Evolutionary conservation across 73 alveolate species (phyloP), one percentile per base, ranked within the genome.

Genomic region (Paraurostyla sp.): DNA sequence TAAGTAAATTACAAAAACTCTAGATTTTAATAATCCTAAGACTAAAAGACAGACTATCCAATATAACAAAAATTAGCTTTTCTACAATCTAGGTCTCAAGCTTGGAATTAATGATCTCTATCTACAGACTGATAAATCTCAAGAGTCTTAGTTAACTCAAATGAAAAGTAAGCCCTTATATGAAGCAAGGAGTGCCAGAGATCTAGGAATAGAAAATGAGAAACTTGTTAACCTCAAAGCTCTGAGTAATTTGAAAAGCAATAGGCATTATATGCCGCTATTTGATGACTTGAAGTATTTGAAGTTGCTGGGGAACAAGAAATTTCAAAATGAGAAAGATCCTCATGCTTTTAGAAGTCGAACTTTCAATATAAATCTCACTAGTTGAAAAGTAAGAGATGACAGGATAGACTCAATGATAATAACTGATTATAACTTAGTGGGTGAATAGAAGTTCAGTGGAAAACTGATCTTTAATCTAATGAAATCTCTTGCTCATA

Each of bases 181-280:
- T 65, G 41, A 38, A 58, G 41, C 41, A 1, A 65, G 82, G 41
- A 65, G 82, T 65, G 82, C 82, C 3, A 65, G 82, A 65, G 82
- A 65, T 38, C 58, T 65, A 0, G 82, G 82, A 25, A 65, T 65
- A 6, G 36, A 65, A 30, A 65, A 65, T 38, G 7, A 65, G 25
- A 65, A 40, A 38, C 38, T 65, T 3, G 23, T 65, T 9, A 65
- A 65, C 58, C 41, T 65, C 16, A 65, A 65, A 38, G n/a, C 35
- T 18, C 29, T 65, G 36, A 65, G 82, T 22, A 65, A 65, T 38
- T 38, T 65, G 82, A 65, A 65, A 40, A 38, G 60, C 7, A 2
- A 33, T 65, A 32, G 82, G 13, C 58, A 65, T 38, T 65, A 65
- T 35, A 65, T 65, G 82, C 82, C 82, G 9, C 58, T 65, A 3